Conservation (phyloP, 306 rosid species). For the Cicer yamashitae region DNA sequence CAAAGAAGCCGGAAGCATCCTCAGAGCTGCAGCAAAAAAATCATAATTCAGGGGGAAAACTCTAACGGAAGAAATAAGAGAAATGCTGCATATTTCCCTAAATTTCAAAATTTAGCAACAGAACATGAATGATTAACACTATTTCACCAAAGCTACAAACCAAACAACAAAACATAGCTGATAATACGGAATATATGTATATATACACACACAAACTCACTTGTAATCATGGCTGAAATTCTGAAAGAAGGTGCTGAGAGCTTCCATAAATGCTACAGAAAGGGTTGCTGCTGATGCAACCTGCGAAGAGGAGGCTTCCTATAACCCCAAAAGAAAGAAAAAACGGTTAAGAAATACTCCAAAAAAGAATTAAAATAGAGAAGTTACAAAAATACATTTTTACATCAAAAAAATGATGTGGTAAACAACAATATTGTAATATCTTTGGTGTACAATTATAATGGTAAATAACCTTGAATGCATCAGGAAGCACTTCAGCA, state of each 20-base stretch:
- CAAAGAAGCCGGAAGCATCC: constrained; percentile 98
- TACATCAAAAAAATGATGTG: neutral
- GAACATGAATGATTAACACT: constrained; percentile 19
- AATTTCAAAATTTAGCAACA: constrained; percentile 26
- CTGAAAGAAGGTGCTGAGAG: constrained; percentile 88
- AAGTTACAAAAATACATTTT: constrained; percentile 4
- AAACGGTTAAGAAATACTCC: neutral
- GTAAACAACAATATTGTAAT: constrained; percentile 27
- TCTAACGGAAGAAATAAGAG: constrained; percentile 23
- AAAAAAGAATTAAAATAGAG: constrained; percentile 5
- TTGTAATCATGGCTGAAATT: constrained; percentile 85
- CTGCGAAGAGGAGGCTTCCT: constrained; percentile 95
- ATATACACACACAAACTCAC: constrained; percentile 56
- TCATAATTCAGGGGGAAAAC: constrained; percentile 10
- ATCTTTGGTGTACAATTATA: constrained; percentile 16
- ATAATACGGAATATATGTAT: constrained; percentile 1
- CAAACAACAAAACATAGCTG: constrained; percentile 19
- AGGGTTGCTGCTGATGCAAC: constrained; percentile 96
- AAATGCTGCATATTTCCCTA: constrained; percentile 1
- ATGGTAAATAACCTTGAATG: constrained; percentile 78
- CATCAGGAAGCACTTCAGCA: constrained; percentile 99
- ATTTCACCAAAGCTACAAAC: constrained; percentile 2
- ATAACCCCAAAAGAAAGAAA: constrained; percentile 45
- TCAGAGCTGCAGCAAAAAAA: constrained; percentile 73
- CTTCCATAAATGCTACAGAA: constrained; percentile 99